Evolutionary conservation across 75 land plant species (phyloP).

Genomic region (Azolla pinnata): DNA sequence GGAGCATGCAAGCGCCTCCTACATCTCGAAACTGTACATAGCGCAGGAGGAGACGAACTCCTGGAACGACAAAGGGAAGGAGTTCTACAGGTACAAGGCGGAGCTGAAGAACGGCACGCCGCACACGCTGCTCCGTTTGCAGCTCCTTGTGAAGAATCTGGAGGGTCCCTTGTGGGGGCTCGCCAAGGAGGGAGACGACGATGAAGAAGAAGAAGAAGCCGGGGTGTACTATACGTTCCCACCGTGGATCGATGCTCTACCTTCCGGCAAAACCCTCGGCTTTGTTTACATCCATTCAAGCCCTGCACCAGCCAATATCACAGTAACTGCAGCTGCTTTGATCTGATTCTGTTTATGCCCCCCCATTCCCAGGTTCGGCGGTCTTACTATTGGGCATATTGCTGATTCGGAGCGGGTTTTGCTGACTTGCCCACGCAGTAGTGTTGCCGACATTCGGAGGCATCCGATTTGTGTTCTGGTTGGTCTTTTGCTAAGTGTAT

Average conservation of each 20-base stretch:
- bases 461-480: too few relatives aligned
- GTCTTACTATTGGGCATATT: too few relatives aligned
- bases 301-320: constrained; percentile 36
- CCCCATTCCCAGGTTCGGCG: too few relatives aligned
- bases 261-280: constrained; percentile 52
- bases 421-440: too few relatives aligned
- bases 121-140: constrained; percentile 37
- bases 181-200: constrained; percentile 22
- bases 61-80: constrained; percentile 47
- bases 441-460: too few relatives aligned
- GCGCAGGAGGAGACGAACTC: constrained; percentile 45
- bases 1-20: constrained; percentile 22
- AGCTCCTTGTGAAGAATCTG: constrained; percentile 38
- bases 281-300: constrained; percentile 77
- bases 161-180: constrained; percentile 89
- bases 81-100: constrained; percentile 60
- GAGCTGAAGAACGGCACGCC: constrained; percentile 50
- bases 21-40: constrained; percentile 12
- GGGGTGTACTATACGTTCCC: constrained; percentile 63
- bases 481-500: too few relatives aligned
- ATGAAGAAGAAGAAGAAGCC: too few relatives aligned
- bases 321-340: constrained; percentile 12
- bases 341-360: too few relatives aligned
- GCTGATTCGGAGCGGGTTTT: too few relatives aligned
- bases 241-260: constrained; percentile 43